Percentiles rank a stretch among this genome's conserved stretches.
Evolutionary conservation across 2,329 filamentous ascomycete genomes (phyloP).

Genomic region (Fusarium armeniacum): DNA sequence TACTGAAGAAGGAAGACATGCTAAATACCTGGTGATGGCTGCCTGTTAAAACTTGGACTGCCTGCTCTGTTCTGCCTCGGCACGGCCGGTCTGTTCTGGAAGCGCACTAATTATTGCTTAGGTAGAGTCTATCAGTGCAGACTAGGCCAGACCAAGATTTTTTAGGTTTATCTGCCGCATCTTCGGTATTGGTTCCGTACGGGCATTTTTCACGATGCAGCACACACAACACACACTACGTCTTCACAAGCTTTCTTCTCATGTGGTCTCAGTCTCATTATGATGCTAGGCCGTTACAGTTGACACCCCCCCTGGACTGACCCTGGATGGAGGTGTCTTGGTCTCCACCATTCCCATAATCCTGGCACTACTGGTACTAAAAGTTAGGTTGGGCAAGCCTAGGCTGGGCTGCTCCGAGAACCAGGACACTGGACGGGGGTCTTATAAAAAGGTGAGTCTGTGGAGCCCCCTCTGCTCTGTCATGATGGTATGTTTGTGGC

Average conservation of each 20-base stretch:
- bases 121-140: background rate
- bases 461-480: slow-evolving; percentile 14
- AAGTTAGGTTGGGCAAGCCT: background rate
- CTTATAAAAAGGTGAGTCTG: slow-evolving; percentile 7
- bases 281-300: slow-evolving; percentile 14
- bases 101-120: slow-evolving; percentile 20
- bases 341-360: slow-evolving; percentile 41
- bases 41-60: slow-evolving; percentile 3
- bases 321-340: slow-evolving; percentile 2
- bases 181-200: slow-evolving; percentile 49
- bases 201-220: slow-evolving; percentile 33
- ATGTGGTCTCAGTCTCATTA: slow-evolving; percentile 1
- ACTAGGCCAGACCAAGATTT: slow-evolving; percentile 29
- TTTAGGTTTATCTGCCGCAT: slow-evolving; percentile 45
- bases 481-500: slow-evolving; percentile 27
- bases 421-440: slow-evolving; percentile 46
- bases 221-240: slow-evolving; percentile 19
- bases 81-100: slow-evolving; percentile 30
- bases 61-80: slow-evolving; percentile 19
- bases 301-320: slow-evolving; percentile 24
- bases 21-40: slow-evolving; percentile 9
- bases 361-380: slow-evolving; percentile 32
- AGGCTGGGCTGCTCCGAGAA: slow-evolving; percentile 47
- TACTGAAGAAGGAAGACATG: background rate
- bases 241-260: slow-evolving; percentile 34